phyloP scores from a whole-genome alignment of 192 early-diverging fungal species.

The Rhizoclosmatium globosum region DNA sequence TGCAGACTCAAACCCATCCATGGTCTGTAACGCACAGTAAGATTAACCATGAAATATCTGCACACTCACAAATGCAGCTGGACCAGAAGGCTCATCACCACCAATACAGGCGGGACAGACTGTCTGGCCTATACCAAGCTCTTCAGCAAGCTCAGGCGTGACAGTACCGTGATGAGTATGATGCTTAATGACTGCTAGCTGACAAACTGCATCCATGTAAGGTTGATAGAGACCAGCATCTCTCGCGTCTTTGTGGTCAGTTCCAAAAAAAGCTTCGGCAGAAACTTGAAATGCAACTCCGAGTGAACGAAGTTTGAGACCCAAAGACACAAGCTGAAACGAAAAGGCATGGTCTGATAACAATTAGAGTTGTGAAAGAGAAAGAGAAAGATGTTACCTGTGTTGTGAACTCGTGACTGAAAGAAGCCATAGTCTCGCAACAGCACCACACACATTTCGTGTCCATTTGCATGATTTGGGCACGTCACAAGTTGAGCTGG shows the following conservation, averaged over 20 bases:
- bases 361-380: no score
- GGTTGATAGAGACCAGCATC: neutral
- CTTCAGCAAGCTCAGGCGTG: neutral
- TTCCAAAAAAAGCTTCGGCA: no score
- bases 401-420: no score
- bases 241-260: neutral
- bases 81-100: neutral
- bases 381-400: no score
- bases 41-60: neutral
- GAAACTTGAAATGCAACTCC: constrained; percentile 4
- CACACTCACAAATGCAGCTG: neutral
- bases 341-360: no score
- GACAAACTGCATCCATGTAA: constrained; percentile 4
- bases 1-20: constrained; percentile 5
- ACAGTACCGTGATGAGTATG: neutral
- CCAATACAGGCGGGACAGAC: neutral
- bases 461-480: no score
- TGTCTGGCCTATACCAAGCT: no score
- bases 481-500: no score
- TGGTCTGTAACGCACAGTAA: neutral
- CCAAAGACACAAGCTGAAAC: no score
- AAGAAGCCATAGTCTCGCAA: no score
- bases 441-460: no score
- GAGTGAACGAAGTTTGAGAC: neutral
- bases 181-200: neutral